A percentile compares a stretch with the other conserved stretches of the same genome.
Evolutionary conservation across 768 basidiomycete genomes (phyloP).

Genomic region (Baorangia bicolor): DNA sequence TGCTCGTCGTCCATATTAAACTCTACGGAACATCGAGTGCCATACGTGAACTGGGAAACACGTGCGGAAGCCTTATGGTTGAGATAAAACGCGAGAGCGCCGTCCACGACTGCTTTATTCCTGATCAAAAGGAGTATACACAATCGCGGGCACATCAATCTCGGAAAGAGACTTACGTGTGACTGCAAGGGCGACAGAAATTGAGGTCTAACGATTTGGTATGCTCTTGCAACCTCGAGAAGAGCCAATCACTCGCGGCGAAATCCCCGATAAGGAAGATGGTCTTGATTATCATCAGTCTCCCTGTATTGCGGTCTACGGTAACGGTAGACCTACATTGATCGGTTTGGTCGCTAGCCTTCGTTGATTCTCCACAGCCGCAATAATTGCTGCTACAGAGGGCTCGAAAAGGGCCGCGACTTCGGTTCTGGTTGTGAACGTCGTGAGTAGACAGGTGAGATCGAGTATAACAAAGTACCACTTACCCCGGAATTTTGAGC

Average conservation of each 20-base stretch:
- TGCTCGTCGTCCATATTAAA: conserved; percentile 32
- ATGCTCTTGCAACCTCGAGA: conserved; percentile 28
- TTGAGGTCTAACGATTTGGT: conserved; percentile 38
- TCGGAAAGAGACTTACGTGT: conserved; percentile 40
- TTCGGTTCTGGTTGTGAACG: conserved; percentile 22
- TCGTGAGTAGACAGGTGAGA: background rate
- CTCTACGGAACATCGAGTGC: conserved; percentile 30
- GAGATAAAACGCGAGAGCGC: conserved; percentile 43
- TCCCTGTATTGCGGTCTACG: background rate
- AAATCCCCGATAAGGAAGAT: conserved; percentile 46
- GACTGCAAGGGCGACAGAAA: conserved; percentile 50
- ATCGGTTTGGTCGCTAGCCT: conserved; percentile 21
- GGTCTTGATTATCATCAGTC: conserved; percentile 21
- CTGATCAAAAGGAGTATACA: conserved; percentile 18
- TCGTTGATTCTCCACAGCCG: conserved; percentile 25
- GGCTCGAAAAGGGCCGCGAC: conserved; percentile 34
- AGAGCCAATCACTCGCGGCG: conserved; percentile 45
- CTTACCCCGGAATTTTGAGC: conserved; percentile 42
- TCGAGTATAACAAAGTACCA: too few relatives aligned
- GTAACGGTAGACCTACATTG: conserved; percentile 18
- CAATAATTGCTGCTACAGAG: conserved; percentile 21
- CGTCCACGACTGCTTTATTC: conserved; percentile 47
- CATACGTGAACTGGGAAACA: conserved; percentile 41
- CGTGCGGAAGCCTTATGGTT: conserved; percentile 42
- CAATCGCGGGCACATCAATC: background rate